phyloP scores from a whole-genome alignment of 805 yeast species.

The Cyberlindnera saturnus region DNA sequence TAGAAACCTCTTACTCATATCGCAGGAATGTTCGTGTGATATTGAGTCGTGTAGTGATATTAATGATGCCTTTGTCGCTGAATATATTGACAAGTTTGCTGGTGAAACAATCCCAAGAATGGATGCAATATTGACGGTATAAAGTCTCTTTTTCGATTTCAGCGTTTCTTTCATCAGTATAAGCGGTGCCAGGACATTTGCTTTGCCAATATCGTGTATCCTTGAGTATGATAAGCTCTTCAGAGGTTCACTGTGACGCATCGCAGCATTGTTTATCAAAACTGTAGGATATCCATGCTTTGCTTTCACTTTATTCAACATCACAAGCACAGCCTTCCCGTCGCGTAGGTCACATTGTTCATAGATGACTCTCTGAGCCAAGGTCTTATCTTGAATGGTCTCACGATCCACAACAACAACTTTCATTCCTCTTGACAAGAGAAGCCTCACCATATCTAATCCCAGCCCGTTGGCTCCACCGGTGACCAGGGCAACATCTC shows the following conservation, averaged over 20 bases:
- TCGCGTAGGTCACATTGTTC: constrained; percentile 64
- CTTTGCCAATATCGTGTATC: constrained; percentile 49
- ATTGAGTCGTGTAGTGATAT: constrained; percentile 80
- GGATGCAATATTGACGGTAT: constrained; percentile 72
- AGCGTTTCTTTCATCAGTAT: constrained; percentile 60
- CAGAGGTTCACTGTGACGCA: constrained; percentile 47
- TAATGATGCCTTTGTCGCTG: constrained; percentile 81
- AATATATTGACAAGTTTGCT: constrained; percentile 68
- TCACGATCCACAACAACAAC: constrained; percentile 25
- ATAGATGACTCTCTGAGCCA: constrained; percentile 32
- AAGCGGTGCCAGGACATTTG: constrained; percentile 63
- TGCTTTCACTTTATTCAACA: constrained; percentile 33
- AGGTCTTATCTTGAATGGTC: constrained; percentile 9
- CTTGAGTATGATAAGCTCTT: constrained; percentile 45
- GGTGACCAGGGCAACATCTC: constrained; percentile 26
- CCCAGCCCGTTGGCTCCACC: constrained; percentile 38
- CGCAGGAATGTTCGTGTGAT: constrained; percentile 57
- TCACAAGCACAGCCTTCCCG: constrained; percentile 32
- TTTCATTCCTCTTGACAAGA: constrained; percentile 14
- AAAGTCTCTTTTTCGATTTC: constrained; percentile 54
- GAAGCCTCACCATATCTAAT: constrained; percentile 17
- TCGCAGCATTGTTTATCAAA: constrained; percentile 80
- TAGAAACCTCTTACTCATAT: constrained; percentile 59
- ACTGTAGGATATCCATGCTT: constrained; percentile 53
- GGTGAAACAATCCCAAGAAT: constrained; percentile 78